Conservation (phyloP, 306 rosid species). For the Medicago lupulina region DNA sequence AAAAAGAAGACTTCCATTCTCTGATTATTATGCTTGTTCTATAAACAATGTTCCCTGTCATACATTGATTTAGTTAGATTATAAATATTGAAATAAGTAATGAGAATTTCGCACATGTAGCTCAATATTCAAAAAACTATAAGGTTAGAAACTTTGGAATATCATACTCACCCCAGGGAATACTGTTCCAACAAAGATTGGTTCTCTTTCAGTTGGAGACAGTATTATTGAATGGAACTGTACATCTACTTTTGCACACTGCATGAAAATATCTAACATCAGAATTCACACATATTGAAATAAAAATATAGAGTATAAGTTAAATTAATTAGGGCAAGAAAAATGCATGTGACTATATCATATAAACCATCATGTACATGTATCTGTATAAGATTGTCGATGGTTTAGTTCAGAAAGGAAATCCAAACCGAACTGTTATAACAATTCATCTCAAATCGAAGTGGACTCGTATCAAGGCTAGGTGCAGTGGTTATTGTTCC, state of each 20-base stretch:
- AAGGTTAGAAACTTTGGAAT: not conserved
- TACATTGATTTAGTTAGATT: constrained; percentile 15
- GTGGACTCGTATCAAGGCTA: too few relatives aligned
- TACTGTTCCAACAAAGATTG: constrained; percentile 34
- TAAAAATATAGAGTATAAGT: not conserved
- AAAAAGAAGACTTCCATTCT: not conserved
- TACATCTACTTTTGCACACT: constrained; percentile 38
- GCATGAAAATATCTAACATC: not conserved
- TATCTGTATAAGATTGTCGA: too few relatives aligned
- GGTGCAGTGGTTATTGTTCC: too few relatives aligned
- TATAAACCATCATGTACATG: not conserved
- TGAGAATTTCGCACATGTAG: not conserved
- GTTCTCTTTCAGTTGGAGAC: not conserved
- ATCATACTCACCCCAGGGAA: constrained; percentile 38
- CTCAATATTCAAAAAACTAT: not conserved
- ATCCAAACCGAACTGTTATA: too few relatives aligned
- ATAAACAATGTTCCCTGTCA: constrained; percentile 28
- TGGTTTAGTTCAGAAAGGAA: too few relatives aligned
- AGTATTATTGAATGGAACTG: constrained; percentile 24
- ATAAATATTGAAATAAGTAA: not conserved
- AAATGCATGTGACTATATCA: not conserved
- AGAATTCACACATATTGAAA: not conserved
- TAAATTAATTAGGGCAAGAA: not conserved
- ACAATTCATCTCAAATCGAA: too few relatives aligned
- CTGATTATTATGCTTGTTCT: constrained; percentile 16